These are phyloP conservation scores for Phialophora chinensis DNA, from an alignment of 2,329 filamentous ascomycete genomes.

Conservation along the genomic window DNA sequence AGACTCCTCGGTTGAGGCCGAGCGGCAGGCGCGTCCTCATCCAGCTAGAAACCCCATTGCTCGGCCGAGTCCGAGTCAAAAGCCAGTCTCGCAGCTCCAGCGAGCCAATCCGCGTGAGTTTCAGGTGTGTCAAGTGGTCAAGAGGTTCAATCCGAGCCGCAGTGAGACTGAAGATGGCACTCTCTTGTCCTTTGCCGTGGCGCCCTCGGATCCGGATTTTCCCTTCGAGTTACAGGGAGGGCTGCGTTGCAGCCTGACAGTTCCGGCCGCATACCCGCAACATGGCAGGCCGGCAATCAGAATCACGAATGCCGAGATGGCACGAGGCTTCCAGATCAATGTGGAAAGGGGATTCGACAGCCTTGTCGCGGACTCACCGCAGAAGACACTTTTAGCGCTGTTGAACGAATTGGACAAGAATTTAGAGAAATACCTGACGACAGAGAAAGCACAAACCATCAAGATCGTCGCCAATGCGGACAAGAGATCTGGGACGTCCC, in stretches of 20 bases:
- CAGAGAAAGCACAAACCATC: constrained; percentile 73
- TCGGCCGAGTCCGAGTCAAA: constrained; percentile 51
- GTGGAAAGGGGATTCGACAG: constrained; percentile 75
- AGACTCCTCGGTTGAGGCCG: constrained; percentile 22
- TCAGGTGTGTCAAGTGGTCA: constrained; percentile 74
- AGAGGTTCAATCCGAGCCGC: constrained; percentile 65
- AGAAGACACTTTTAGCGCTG: constrained; percentile 67
- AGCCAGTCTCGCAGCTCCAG: constrained; percentile 70
- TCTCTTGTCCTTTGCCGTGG: constrained; percentile 67
- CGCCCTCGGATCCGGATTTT: constrained; percentile 81
- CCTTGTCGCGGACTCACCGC: constrained; percentile 62
- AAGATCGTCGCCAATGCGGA: constrained; percentile 69
- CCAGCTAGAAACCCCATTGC: constrained; percentile 11
- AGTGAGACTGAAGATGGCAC: constrained; percentile 57
- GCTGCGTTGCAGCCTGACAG: constrained; percentile 69
- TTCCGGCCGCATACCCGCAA: constrained; percentile 69
- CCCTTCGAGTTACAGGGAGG: constrained; percentile 72
- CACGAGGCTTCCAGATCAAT: constrained; percentile 74
- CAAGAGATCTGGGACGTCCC: constrained; percentile 42
- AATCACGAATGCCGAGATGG: constrained; percentile 73
- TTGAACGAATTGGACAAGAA: constrained; percentile 75
- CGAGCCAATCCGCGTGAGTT: constrained; percentile 72
- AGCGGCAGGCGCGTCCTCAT: constrained; percentile 25
- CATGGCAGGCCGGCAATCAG: constrained; percentile 62
- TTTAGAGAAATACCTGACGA: constrained; percentile 71